A percentile compares a stretch with the other conserved stretches of the same genome.
Evolutionary conservation across 495 filamentous ascomycete species (phyloP).

Genomic region (Hypoxylon lienhwacheense): DNA sequence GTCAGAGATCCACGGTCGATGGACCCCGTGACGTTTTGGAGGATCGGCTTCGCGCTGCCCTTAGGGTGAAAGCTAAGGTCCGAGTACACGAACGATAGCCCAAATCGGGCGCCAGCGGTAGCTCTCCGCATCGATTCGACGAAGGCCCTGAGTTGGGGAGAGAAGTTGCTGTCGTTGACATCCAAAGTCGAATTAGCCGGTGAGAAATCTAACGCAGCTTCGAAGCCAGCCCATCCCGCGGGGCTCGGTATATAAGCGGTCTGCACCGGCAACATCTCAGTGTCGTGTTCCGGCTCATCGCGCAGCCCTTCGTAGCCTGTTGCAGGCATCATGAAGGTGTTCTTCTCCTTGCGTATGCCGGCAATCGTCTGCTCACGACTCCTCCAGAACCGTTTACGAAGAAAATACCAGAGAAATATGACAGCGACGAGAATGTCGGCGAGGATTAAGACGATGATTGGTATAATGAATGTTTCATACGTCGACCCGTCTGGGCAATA

Average conservation of each 20-base stretch:
- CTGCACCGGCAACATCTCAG: conserved; percentile 36
- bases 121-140: conserved; percentile 54
- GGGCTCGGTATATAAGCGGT: conserved; percentile 35
- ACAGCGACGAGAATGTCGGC: conserved; percentile 46
- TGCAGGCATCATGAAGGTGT: conserved; percentile 12
- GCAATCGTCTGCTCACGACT: conserved; percentile 16
- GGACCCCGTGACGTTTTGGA: conserved; percentile 53
- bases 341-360: conserved; percentile 17
- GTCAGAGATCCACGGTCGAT: conserved; percentile 54
- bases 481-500: conserved; percentile 43
- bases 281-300: conserved; percentile 35
- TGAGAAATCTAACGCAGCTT: conserved; percentile 41
- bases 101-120: conserved; percentile 52
- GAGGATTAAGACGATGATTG: conserved; percentile 45
- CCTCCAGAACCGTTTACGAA: conserved; percentile 35
- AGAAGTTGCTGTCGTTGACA: conserved; percentile 34
- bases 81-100: conserved; percentile 53
- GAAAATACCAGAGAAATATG: conserved; percentile 31
- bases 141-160: conserved; percentile 48
- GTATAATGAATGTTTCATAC: conserved; percentile 44
- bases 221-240: conserved; percentile 42
- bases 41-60: conserved; percentile 45
- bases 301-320: conserved; percentile 42
- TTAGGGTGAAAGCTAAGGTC: conserved; percentile 51
- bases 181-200: conserved; percentile 24